Percentiles rank a stretch among this genome's conserved stretches.
phyloP scores from a whole-genome alignment of 2,329 filamentous ascomycete genomes.

The Diplocarpon mali region DNA sequence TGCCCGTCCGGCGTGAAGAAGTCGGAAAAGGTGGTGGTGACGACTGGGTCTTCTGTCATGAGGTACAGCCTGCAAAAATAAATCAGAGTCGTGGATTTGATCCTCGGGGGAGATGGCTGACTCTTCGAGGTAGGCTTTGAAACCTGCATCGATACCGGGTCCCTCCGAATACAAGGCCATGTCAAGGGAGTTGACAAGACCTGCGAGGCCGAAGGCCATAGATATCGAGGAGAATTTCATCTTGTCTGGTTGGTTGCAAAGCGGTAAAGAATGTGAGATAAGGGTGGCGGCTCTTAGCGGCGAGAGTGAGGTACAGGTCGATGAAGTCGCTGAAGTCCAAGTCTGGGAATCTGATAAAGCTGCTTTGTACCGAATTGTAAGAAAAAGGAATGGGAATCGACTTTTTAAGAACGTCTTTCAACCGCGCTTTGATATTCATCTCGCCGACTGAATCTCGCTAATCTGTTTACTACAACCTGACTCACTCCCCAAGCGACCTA shows the following conservation, averaged over 20 bases:
- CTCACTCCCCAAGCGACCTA: no score
- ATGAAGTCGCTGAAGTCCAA: no score
- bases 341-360: no score
- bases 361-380: no score
- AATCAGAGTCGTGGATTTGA: background rate
- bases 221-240: background rate
- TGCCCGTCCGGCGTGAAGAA: background rate
- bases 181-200: background rate
- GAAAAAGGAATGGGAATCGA: no score
- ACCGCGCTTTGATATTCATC: no score
- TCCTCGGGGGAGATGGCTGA: background rate
- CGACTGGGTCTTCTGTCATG: background rate
- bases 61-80: background rate
- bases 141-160: background rate
- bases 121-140: background rate
- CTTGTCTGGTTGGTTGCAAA: background rate
- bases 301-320: no score
- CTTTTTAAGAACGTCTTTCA: no score
- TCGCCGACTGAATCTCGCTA: no score
- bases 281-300: no score
- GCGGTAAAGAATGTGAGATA: background rate
- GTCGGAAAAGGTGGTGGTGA: background rate
- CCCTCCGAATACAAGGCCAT: background rate
- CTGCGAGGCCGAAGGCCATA: background rate
- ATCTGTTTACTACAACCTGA: no score